Evolutionary conservation across 1,284 basidiomycete species (phyloP).

Genomic region (Psilocybe mexicana): DNA sequence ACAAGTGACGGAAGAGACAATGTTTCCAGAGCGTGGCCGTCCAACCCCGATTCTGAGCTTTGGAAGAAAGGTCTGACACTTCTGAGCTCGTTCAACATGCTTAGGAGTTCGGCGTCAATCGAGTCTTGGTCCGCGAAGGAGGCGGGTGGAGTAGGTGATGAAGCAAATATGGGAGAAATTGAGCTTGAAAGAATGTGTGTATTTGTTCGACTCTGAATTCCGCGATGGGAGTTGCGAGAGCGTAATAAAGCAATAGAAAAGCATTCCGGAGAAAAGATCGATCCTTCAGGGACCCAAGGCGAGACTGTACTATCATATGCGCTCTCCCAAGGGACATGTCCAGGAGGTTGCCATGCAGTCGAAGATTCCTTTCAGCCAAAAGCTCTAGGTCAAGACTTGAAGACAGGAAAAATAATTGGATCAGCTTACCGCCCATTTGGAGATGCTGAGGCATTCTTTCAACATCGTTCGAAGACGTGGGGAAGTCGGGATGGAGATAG

Average conservation of each 20-base stretch:
- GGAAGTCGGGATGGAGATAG: constrained; percentile 49
- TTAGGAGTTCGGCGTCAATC: constrained; percentile 42
- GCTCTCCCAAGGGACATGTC: constrained; percentile 48
- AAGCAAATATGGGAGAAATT: constrained; percentile 1
- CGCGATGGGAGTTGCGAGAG: constrained; percentile 31
- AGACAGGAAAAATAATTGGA: constrained; percentile 25
- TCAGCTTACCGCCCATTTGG: constrained; percentile 53
- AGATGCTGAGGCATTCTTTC: constrained; percentile 49
- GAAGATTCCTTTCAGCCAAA: constrained; percentile 26
- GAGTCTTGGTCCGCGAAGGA: constrained; percentile 33
- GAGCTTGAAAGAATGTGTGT: background rate
- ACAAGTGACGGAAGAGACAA: constrained; percentile 46
- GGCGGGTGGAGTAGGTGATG: constrained; percentile 24
- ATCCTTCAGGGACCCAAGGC: constrained; percentile 55
- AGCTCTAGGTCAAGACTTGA: constrained; percentile 1
- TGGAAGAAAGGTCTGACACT: constrained; percentile 41
- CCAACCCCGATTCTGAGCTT: constrained; percentile 20
- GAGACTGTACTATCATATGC: constrained; percentile 26
- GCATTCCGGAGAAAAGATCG: constrained; percentile 43
- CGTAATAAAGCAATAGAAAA: constrained; percentile 34
- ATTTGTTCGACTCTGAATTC: constrained; percentile 30
- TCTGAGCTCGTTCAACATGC: constrained; percentile 41
- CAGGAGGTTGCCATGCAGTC: constrained; percentile 35
- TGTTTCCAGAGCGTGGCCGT: constrained; percentile 8
- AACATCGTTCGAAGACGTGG: constrained; percentile 52